Conservation (phyloP, 192 early-diverging fungal species). For the Backusella australiensis region DNA sequence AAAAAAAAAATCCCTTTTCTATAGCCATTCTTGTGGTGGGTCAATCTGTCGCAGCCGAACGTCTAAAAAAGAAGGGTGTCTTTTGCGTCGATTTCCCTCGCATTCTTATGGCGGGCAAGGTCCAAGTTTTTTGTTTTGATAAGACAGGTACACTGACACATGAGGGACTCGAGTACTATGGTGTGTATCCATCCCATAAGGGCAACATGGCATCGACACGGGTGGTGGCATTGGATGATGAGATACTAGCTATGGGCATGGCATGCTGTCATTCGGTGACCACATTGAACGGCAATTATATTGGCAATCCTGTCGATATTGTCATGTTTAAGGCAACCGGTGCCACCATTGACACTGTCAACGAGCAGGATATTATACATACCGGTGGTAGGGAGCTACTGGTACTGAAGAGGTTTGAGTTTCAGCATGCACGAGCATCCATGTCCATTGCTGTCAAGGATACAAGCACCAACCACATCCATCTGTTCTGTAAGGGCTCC, state of each 20-base stretch:
- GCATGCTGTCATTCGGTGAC: constrained; percentile 62
- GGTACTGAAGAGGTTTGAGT: constrained; percentile 61
- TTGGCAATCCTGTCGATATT: constrained; percentile 68
- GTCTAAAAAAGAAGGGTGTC: constrained; percentile 56
- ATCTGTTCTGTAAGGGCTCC: constrained; percentile 66
- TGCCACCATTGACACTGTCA: constrained; percentile 8
- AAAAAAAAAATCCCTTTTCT: not conserved
- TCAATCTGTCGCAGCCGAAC: constrained; percentile 61
- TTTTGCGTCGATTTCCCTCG: constrained; percentile 68
- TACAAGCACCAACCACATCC: constrained; percentile 34
- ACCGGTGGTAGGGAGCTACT: constrained; percentile 11
- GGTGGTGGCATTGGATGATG: not conserved
- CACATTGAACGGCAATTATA: constrained; percentile 43
- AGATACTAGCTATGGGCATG: constrained; percentile 12
- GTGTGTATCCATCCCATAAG: constrained; percentile 17
- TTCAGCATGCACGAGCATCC: constrained; percentile 62
- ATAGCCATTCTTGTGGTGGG: constrained; percentile 70
- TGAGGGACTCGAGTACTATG: constrained; percentile 64
- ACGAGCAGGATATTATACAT: constrained; percentile 20
- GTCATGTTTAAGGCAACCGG: constrained; percentile 62
- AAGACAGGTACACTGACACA: constrained; percentile 78
- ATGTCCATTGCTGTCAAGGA: constrained; percentile 61
- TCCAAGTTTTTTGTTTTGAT: constrained; percentile 70
- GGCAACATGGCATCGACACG: not conserved
- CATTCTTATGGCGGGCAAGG: constrained; percentile 70